Base-by-base conservation (phyloP, 352 stramenopile genomes). In the Globisporangium apiculatum region DNA sequence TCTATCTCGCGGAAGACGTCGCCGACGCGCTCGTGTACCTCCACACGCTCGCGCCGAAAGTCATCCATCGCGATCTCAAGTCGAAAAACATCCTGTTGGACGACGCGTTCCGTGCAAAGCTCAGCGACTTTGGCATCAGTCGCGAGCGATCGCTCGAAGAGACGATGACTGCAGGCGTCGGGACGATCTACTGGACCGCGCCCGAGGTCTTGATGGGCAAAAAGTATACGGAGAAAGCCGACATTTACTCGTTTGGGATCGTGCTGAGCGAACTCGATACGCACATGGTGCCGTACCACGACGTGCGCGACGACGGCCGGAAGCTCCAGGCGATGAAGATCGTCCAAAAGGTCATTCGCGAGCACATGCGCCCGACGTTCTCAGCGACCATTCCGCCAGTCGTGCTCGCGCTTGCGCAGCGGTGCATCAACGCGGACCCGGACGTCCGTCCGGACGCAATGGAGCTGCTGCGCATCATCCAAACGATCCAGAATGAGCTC, bases 241-340 rank as follows among this genome's bases (percentile, higher is more conserved):
- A 94, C 53, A 89, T 94, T 43, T 94, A 85, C 61, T 91, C 83
- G 40, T 91, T 92, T 42, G 83, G 83, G 24, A 86, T 93, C 53
- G 80, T 91, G 41, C 69, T 93, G 67, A 86, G 79, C 37, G 84
- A 94, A 61, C 60, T 94, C 9, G 84, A 94, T 48, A 90, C 79
- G 35, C 76, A 88, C 54, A 61, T 76, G 15, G 77, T 92, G 55
- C 84, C 84, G 62, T 94, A 90, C 68, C 86, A 79, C 53, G 81
- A 94, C 76, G 75, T 88, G 59, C 73, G 73, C 17, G 82, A 91
- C 66, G 75, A 78, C 14, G 65, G 73, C 4, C 86, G 87, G 61
- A 85, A 89, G 57, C 63, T 92, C 48, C 80, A 91, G 59, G 76
- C 76, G 14, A 92, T 91, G 79, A 89, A 91, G 66, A 86, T 94